A percentile compares a stretch with the other conserved stretches of the same genome.
Evolutionary conservation across 768 basidiomycete species (phyloP).

Genomic region (Agaricus subrufescens): DNA sequence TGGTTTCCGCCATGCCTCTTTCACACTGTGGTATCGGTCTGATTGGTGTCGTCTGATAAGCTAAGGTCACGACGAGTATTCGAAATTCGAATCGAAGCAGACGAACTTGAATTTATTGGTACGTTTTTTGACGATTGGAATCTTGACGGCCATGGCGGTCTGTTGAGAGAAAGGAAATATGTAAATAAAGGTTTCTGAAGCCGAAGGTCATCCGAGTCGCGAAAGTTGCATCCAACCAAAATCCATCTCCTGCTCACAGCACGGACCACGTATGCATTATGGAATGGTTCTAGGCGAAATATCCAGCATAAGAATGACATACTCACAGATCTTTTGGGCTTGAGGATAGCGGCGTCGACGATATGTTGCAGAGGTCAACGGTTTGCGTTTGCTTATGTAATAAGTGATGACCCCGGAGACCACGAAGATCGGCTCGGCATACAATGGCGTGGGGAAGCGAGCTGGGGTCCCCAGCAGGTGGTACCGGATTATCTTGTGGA

Average conservation of each 20-base stretch:
- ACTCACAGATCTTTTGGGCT: constrained; percentile 54
- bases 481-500: constrained; percentile 19
- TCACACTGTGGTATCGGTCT: constrained; percentile 94
- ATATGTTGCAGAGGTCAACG: constrained; percentile 16
- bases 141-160: constrained; percentile 49
- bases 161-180: constrained; percentile 15
- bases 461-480: constrained; percentile 6
- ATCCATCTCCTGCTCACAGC: constrained; percentile 11
- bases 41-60: constrained; percentile 89
- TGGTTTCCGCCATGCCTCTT: constrained; percentile 99
- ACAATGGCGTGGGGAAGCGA: constrained; percentile 3
- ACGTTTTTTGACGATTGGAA: constrained; percentile 85
- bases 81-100: neutral
- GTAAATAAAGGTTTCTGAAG: constrained; percentile 13
- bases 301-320: constrained; percentile 16
- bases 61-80: constrained; percentile 3
- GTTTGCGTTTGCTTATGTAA: constrained; percentile 25
- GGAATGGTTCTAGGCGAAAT: constrained; percentile 7
- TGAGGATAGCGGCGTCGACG: constrained; percentile 44
- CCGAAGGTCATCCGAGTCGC: constrained; percentile 22
- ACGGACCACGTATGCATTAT: constrained; percentile 10
- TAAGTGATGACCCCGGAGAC: constrained; percentile 3
- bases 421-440: neutral
- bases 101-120: constrained; percentile 94
- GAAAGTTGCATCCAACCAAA: constrained; percentile 31